A percentile compares a stretch with the other conserved stretches of the same genome.
phyloP scores from a whole-genome alignment of 176 grass and related monocot species.

The Pontederia paniculata region DNA sequence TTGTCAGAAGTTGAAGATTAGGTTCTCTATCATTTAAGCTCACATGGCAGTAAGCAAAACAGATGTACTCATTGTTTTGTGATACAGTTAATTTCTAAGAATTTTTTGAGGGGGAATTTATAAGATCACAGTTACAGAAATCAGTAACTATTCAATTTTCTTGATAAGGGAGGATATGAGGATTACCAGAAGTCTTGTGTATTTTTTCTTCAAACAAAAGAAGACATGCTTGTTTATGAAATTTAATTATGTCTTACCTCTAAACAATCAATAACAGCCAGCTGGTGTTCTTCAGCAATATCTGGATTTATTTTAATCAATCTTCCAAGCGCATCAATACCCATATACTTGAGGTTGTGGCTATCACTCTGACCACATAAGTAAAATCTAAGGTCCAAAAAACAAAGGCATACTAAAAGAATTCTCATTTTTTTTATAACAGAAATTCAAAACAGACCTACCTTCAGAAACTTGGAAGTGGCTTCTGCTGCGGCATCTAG shows the following conservation, averaged over 20 bases:
- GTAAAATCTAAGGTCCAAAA: background rate
- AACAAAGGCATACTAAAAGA: background rate
- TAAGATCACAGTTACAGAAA: too few relatives aligned
- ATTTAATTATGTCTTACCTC: constrained; percentile 52
- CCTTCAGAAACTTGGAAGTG: constrained; percentile 99
- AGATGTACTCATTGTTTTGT: too few relatives aligned
- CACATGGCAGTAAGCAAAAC: too few relatives aligned
- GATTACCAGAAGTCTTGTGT: too few relatives aligned
- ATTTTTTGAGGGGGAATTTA: too few relatives aligned
- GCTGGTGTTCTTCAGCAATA: constrained; percentile 95
- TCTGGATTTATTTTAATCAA: constrained; percentile 99
- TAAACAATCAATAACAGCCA: constrained; percentile 99
- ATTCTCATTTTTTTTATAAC: constrained; percentile 13
- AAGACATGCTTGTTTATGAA: too few relatives aligned
- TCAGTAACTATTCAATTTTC: too few relatives aligned
- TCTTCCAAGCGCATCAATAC: constrained; percentile 92
- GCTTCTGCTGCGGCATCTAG: constrained; percentile 86
- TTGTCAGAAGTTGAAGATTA: too few relatives aligned
- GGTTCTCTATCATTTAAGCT: too few relatives aligned
- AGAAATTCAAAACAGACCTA: constrained; percentile 16
- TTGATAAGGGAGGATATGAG: too few relatives aligned
- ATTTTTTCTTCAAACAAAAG: too few relatives aligned
- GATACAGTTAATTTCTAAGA: too few relatives aligned
- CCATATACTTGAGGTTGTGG: constrained; percentile 99
- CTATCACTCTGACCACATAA: constrained; percentile 65